Conservation (phyloP, 2,329 filamentous ascomycete species). For the Penicillium sp. region DNA sequence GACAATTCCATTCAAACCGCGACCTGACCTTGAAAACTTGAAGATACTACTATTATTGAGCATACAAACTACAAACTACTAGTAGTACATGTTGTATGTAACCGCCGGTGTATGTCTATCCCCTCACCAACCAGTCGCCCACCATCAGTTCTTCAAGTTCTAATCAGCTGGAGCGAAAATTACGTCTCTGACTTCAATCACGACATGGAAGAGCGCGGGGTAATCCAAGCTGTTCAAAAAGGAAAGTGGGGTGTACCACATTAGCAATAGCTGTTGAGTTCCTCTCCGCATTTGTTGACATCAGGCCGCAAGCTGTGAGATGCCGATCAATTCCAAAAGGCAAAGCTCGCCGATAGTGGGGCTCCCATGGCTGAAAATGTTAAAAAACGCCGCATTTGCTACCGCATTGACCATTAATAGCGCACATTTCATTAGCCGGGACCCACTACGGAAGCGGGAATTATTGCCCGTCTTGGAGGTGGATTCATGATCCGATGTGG, state of each 20-base stretch:
- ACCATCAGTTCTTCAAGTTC: too few species aligned
- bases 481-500: not conserved
- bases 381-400: not conserved
- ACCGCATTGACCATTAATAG: not conserved
- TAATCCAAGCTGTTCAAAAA: not conserved
- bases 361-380: not conserved
- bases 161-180: too few species aligned
- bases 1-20: too few species aligned
- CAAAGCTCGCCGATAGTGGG: constrained; percentile 7
- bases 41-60: too few species aligned
- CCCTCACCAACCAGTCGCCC: too few species aligned
- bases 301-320: not conserved
- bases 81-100: too few species aligned
- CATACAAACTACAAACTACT: too few species aligned
- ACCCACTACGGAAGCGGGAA: not conserved
- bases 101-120: too few species aligned
- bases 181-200: not conserved
- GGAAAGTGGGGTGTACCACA: not conserved
- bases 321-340: not conserved
- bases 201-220: not conserved
- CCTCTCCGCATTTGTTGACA: constrained; percentile 1
- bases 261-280: not conserved
- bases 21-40: too few species aligned
- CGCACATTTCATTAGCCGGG: not conserved
- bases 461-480: not conserved